Evolutionary conservation across 140 eudicot species (phyloP).

Genomic region (Stevia rebaudiana): DNA sequence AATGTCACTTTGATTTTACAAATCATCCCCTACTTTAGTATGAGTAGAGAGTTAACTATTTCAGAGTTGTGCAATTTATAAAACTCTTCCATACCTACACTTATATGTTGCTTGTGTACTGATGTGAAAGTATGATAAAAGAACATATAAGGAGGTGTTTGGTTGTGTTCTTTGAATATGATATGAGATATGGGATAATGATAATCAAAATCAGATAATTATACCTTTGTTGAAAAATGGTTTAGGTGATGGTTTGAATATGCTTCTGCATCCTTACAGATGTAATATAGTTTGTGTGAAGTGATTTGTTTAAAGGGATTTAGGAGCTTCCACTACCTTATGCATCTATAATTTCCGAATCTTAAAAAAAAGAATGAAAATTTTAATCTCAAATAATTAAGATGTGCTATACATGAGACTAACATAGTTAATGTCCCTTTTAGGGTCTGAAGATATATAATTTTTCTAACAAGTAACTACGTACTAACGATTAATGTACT

Average conservation of each 20-base stretch:
- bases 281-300: not conserved
- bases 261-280: slow-evolving; percentile 4
- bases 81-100: not conserved
- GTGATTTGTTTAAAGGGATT: not conserved
- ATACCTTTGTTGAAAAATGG: not conserved
- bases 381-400: not conserved
- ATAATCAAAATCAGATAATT: not conserved
- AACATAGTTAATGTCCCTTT: not conserved
- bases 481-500: not conserved
- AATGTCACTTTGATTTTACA: not conserved
- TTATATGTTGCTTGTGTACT: slow-evolving; percentile 7
- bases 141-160: not conserved
- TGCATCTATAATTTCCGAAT: not conserved
- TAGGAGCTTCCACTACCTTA: not conserved
- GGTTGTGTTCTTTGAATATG: not conserved
- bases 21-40: not conserved
- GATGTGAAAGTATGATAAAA: not conserved
- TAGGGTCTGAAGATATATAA: not conserved
- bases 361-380: not conserved
- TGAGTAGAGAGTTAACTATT: not conserved
- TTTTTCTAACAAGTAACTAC: not conserved
- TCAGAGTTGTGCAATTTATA: not conserved
- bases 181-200: not conserved
- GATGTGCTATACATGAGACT: not conserved
- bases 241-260: not conserved